Conservation (phyloP, 371 early-diverging fungal species). For the Thermomucor indicae-seudaticae region DNA sequence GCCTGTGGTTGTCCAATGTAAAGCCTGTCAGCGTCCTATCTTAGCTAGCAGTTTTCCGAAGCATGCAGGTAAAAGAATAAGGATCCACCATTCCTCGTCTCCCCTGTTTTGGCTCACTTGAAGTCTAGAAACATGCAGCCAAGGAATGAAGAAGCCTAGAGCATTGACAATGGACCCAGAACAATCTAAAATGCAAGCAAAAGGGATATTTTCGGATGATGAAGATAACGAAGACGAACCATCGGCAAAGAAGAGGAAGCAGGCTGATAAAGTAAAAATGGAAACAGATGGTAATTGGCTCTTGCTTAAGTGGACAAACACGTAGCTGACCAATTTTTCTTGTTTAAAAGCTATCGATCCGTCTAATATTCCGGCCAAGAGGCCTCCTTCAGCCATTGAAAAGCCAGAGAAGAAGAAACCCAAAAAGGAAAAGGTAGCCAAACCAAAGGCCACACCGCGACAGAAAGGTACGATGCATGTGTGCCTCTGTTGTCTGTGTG, state of each 20-base stretch:
- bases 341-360: too few species aligned
- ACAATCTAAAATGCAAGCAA: constrained; percentile 8
- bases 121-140: constrained; percentile 7
- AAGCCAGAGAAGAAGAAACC: constrained; percentile 35
- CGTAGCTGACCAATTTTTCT: too few species aligned
- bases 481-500: background rate
- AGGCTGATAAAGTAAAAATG: constrained; percentile 3
- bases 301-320: background rate
- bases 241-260: constrained; percentile 8
- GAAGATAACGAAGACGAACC: constrained; percentile 21
- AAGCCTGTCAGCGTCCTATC: constrained; percentile 31
- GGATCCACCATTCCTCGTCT: too few species aligned
- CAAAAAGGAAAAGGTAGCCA: constrained; percentile 33
- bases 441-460: constrained; percentile 29
- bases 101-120: too few species aligned
- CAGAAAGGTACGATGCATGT: constrained; percentile 24
- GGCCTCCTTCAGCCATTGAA: constrained; percentile 15
- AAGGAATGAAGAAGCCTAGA: constrained; percentile 8
- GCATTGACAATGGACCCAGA: constrained; percentile 9
- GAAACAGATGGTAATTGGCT: constrained; percentile 1
- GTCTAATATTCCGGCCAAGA: constrained; percentile 11
- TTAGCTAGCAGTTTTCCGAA: constrained; percentile 32
- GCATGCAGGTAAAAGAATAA: constrained; percentile 28
- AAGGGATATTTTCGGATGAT: constrained; percentile 18
- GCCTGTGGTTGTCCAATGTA: constrained; percentile 34